Evolutionary conservation across 495 filamentous ascomycete species (phyloP).

Genomic region (Delitschia confertaspora): DNA sequence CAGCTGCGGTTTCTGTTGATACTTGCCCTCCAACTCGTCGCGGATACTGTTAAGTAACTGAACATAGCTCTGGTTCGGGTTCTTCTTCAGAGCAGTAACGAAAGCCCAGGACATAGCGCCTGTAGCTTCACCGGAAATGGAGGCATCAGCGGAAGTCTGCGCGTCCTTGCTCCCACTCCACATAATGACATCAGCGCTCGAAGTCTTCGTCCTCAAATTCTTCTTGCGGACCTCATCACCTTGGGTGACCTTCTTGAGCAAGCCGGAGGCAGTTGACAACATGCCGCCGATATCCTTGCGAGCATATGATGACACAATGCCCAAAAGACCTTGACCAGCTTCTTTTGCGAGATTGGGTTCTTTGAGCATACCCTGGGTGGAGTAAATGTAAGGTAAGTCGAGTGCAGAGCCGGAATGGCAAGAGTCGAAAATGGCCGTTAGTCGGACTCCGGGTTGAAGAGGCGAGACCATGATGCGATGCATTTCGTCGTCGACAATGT

Average conservation of each 20-base stretch:
- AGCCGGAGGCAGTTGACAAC: constrained; percentile 68
- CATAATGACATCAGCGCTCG: constrained; percentile 93
- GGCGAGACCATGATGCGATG: constrained; percentile 91
- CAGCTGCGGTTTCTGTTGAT: constrained; percentile 92
- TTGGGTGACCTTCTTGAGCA: constrained; percentile 86
- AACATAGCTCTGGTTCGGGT: constrained; percentile 96
- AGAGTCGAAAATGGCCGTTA: constrained; percentile 99
- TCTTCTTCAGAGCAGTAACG: constrained; percentile 87
- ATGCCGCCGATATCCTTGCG: constrained; percentile 83
- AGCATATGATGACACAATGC: constrained; percentile 81
- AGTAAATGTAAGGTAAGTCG: constrained; percentile 96
- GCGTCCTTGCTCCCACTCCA: constrained; percentile 94
- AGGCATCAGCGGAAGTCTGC: constrained; percentile 70
- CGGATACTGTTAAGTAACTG: constrained; percentile 92
- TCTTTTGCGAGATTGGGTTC: constrained; percentile 98
- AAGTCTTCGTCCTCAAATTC: constrained; percentile 81
- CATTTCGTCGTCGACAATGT: constrained; percentile 98
- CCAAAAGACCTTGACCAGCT: constrained; percentile 84
- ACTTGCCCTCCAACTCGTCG: constrained; percentile 79
- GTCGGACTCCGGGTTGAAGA: constrained; percentile 70
- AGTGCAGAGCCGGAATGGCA: constrained; percentile 95
- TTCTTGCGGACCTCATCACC: constrained; percentile 76
- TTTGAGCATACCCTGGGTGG: constrained; percentile 84
- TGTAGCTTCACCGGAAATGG: constrained; percentile 73
- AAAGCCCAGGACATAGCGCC: constrained; percentile 99